Base-by-base conservation (phyloP, 805 yeast species). In the Cyberlindnera nakhonratchasimensis region DNA sequence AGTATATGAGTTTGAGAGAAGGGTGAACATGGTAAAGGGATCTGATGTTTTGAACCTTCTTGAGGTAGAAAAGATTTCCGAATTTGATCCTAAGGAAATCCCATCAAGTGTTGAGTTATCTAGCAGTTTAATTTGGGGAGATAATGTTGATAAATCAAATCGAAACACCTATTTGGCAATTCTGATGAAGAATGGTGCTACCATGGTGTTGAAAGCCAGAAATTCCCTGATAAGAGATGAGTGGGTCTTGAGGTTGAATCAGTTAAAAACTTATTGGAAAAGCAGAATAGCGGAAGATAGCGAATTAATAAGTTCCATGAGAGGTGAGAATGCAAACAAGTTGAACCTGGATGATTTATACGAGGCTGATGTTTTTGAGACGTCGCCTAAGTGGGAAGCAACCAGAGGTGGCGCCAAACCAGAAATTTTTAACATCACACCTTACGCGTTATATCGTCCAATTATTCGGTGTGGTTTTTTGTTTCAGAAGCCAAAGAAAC, bases 401-500 rank as follows among this genome's bases (percentile, higher is more conserved):
- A 67, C 80, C 10, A 61, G 67, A 17, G 83, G 78, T 0, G 29
- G 58, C 1, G 76, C 87, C 0, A 80, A 82, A 51, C 68, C 82
- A 0, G 46, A 48, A 9, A 58, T 79, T 3, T 77, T 76, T 55
- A 76, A 78, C 48, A 72, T 80, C 17, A 77, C 82, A 10, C 66
- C 80, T 4, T 58, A 78, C 38, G 70, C 91, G 0, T 68, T 82
- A 62, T 71, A 79, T 20, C 74, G 79, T 13, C 71, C 82, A 10
- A 63, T 90, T 3, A 64, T 82, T 18, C 71, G 71, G 64, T 73
- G 79, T 45, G 96, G 96, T 0, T 61, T 69, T 24, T 58, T 91
- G 20, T 89, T 75, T 56, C 79, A 79, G 50, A 90, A 89, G 54
- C 71, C 77, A 3, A 77, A 75, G 44, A 86, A 80, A 56, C 89